Base-by-base conservation (phyloP, 1,139 yeast genomes). In the Diutina scorzettiae region DNA sequence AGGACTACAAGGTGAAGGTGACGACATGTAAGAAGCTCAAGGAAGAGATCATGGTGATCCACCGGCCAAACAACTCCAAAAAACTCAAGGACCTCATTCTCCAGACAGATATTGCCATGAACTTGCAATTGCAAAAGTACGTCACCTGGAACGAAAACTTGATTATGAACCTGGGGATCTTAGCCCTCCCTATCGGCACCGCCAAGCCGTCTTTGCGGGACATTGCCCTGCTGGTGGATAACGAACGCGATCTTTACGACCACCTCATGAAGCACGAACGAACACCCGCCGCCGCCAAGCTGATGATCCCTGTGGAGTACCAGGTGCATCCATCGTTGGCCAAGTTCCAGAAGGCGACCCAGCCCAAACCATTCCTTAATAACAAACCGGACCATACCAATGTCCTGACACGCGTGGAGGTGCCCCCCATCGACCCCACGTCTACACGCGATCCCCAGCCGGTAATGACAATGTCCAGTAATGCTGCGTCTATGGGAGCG, bases 71-170 rank as follows among this genome's bases (percentile, higher is more conserved):
- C 46, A 75, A 77, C 41, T 78, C 87, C 4, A 74, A 77, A 48
- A 81, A 78, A 50, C 68, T 91, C 51, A 83, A 81, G 55, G 81
- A 84, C 56, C 66, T 86, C 49, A 79, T 87, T 43, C 66, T 86
- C 49, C 96, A 89, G 58, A 72, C 85, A 58, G 97, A 91, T 58
- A 77, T 85, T 43, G 96, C 96, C 11, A 66, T 89, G 69, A 77
- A 86, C 47, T 77, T 87, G 42, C 96, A 89, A 59, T 66, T 91
- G 46, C 93, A 84, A 53, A 86, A 87, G 57, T 89, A 82, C 55
- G 81, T 96, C 5, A 83, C 91, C 32, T 82, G 87, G 71, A 76
- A 79, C 45, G 97, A 91, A 58, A 84, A 84, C 33, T 69, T 84
- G 47, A 72, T 85, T 25, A 73, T 91, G 64, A 87, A 89, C 53